These are phyloP conservation scores for Dryas octopetala DNA, from an alignment of 306 rosid species.

Conservation along the genomic window DNA sequence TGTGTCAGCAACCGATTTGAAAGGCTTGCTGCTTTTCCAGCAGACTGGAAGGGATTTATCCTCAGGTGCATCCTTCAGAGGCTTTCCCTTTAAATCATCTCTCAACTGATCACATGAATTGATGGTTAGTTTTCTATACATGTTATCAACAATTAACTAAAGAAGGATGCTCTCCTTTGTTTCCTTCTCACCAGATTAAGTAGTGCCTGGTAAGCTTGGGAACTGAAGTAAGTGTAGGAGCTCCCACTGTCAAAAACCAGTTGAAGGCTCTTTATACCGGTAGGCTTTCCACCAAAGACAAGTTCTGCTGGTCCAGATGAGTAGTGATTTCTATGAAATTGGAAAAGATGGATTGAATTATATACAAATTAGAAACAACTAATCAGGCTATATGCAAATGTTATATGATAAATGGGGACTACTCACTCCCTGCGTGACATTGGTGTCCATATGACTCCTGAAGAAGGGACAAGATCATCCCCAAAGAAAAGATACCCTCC, in stretches of 20 bases:
- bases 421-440: constrained; percentile 46
- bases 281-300: constrained; percentile 47
- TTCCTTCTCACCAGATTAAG: constrained; percentile 51
- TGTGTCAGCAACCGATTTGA: constrained; percentile 50
- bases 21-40: constrained; percentile 75
- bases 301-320: constrained; percentile 70
- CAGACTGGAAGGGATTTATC: constrained; percentile 60
- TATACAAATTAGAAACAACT: background rate
- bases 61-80: constrained; percentile 35
- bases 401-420: background rate
- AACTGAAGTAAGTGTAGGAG: constrained; percentile 75
- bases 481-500: constrained; percentile 87
- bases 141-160: background rate
- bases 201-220: constrained; percentile 41
- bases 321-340: constrained; percentile 47
- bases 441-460: constrained; percentile 64
- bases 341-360: constrained; percentile 7
- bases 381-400: constrained; percentile 11
- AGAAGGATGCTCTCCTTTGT: background rate
- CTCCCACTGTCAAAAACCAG: constrained; percentile 83
- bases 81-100: constrained; percentile 54
- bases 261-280: constrained; percentile 47
- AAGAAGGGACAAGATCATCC: constrained; percentile 46
- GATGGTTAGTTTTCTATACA: constrained; percentile 6
- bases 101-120: constrained; percentile 42